phyloP scores from a whole-genome alignment of 2,329 filamentous ascomycete species.

The Alternaria viburni region DNA sequence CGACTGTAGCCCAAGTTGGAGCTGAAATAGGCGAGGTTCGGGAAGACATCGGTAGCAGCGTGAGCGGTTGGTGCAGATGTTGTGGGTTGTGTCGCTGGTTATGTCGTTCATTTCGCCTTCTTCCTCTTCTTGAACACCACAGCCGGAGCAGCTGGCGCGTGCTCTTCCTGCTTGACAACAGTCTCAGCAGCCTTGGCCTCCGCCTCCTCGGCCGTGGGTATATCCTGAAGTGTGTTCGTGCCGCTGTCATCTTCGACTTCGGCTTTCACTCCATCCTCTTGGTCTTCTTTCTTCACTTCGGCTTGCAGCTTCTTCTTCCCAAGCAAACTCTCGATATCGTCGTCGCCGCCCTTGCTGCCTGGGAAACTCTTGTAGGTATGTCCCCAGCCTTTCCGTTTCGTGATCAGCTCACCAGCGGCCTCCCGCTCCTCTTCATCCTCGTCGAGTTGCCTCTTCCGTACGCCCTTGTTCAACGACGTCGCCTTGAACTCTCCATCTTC shows the following conservation, averaged over 20 bases:
- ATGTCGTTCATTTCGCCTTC: conserved; percentile 57
- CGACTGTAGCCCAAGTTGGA: too few species aligned
- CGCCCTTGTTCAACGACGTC: conserved; percentile 57
- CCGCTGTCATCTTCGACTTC: conserved; percentile 27
- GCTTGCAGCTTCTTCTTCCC: conserved; percentile 39
- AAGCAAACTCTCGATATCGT: conserved; percentile 71
- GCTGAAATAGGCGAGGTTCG: neutral
- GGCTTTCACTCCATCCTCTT: conserved; percentile 25
- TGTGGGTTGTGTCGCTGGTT: neutral
- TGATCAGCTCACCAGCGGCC: conserved; percentile 59
- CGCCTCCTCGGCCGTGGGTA: conserved; percentile 38
- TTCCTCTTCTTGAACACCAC: conserved; percentile 84
- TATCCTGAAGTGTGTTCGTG: conserved; percentile 26
- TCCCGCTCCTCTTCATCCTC: conserved; percentile 67
- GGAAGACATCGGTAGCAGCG: neutral
- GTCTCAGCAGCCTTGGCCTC: conserved; percentile 21
- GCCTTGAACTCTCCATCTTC: conserved; percentile 55
- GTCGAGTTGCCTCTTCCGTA: conserved; percentile 67
- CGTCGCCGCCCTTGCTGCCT: conserved; percentile 56
- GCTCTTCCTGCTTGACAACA: conserved; percentile 29
- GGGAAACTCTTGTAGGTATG: conserved; percentile 55
- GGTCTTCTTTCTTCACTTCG: conserved; percentile 54
- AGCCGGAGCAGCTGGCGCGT: conserved; percentile 42
- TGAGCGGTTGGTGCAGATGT: neutral
- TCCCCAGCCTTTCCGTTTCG: conserved; percentile 53